These are phyloP conservation scores for Skeletonema menzelii DNA, from an alignment of 108 stramenopile genomes.

Conservation along the genomic window DNA sequence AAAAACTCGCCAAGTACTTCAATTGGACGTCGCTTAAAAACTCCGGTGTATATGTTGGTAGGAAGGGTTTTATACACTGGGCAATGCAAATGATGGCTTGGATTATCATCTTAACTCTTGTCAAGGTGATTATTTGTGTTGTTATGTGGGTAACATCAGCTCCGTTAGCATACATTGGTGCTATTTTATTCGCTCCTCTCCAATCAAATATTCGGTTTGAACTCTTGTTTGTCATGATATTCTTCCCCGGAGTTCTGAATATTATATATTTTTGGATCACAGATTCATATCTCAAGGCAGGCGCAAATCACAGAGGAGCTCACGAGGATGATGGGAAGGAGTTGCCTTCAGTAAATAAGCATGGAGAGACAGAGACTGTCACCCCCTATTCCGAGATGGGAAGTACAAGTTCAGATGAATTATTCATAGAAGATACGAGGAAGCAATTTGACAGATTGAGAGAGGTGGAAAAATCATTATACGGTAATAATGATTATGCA, in stretches of 20 bases:
- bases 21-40: conserved; percentile 81
- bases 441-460: no score
- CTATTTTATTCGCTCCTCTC: conserved; percentile 73
- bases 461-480: no score
- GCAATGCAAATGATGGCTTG: conserved; percentile 74
- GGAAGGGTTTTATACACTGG: conserved; percentile 76
- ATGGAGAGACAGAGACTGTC: conserved; percentile 20
- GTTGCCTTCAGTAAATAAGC: conserved; percentile 23
- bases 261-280: conserved; percentile 94
- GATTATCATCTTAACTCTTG: conserved; percentile 75
- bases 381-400: conserved; percentile 47
- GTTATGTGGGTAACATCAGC: conserved; percentile 70
- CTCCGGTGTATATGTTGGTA: conserved; percentile 84
- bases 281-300: conserved; percentile 85
- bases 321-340: conserved; percentile 53
- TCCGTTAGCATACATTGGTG: conserved; percentile 67
- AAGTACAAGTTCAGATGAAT: conserved; percentile 19
- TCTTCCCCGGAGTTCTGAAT: conserved; percentile 90
- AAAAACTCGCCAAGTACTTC: conserved; percentile 58
- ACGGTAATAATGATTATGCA: conserved; percentile 20
- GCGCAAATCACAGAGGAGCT: conserved; percentile 48
- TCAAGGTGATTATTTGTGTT: conserved; percentile 75
- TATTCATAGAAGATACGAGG: no score
- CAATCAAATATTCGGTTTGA: conserved; percentile 85
- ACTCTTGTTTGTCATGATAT: conserved; percentile 91